A percentile compares a stretch with the other conserved stretches of the same genome.
These are phyloP conservation scores for Elymus sibiricus DNA, from an alignment of 176 grass and related monocot genomes.

Conservation along the genomic window DNA sequence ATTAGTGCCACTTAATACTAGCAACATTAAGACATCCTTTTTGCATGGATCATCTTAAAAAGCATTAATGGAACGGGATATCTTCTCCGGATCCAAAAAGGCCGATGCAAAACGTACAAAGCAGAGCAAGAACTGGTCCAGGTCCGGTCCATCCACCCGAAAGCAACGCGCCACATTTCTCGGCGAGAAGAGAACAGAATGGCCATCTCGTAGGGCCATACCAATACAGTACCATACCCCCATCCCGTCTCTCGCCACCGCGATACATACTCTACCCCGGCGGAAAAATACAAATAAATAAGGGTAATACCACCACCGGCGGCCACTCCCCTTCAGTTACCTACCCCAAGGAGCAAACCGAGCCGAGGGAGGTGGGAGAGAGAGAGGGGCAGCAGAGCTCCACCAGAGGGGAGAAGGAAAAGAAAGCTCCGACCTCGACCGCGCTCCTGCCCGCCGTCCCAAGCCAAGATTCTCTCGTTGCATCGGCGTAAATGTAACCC, in stretches of 20 bases:
- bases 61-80: background rate
- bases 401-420: background rate
- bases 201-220: background rate
- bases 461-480: conserved; percentile 29
- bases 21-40: background rate
- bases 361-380: background rate
- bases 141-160: conserved; percentile 26
- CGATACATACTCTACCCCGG: background rate
- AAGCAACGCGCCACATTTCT: conserved; percentile 33
- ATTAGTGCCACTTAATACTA: background rate
- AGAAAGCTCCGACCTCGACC: conserved; percentile 20
- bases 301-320: background rate
- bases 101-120: too few relatives aligned
- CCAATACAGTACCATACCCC: too few relatives aligned
- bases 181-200: background rate
- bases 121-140: conserved; percentile 11
- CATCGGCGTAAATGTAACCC: conserved; percentile 33
- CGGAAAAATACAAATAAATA: conserved; percentile 32
- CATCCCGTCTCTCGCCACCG: background rate
- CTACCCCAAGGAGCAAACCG: conserved; percentile 17
- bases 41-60: background rate
- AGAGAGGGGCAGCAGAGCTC: background rate
- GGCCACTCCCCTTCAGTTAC: conserved; percentile 18
- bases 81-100: too few relatives aligned
- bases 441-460: background rate